Conservation (phyloP, 371 early-diverging fungal species). For the Gilbertella persicaria region DNA sequence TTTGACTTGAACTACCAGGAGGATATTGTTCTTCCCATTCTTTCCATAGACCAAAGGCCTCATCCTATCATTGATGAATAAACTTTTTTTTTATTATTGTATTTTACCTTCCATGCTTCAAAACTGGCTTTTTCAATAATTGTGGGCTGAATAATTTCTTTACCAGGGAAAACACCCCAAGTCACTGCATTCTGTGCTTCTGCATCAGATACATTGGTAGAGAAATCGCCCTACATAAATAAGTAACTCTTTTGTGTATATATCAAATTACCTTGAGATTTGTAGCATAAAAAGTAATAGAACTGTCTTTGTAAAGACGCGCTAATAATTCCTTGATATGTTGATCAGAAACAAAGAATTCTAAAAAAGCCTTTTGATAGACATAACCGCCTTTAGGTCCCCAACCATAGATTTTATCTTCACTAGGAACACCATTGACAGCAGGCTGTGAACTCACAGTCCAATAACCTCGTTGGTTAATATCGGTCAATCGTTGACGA, state of each 20-base stretch:
- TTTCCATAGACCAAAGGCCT: conserved; percentile 89
- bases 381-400: conserved; percentile 93
- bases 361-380: conserved; percentile 92
- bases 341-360: conserved; percentile 71
- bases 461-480: conserved; percentile 80
- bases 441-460: conserved; percentile 95
- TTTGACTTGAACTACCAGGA: conserved; percentile 49
- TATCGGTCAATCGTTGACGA: conserved; percentile 56
- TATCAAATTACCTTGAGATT: conserved; percentile 56
- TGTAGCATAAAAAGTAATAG: conserved; percentile 87
- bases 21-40: conserved; percentile 87
- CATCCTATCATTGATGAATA: conserved; percentile 46
- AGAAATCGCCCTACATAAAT: conserved; percentile 61
- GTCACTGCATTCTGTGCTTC: conserved; percentile 83
- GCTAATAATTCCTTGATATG: conserved; percentile 46
- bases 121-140: conserved; percentile 89
- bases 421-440: conserved; percentile 83
- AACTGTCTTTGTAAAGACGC: conserved; percentile 54
- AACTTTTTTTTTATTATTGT: background rate
- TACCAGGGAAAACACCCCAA: conserved; percentile 97
- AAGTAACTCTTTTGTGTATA: background rate
- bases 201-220: conserved; percentile 61
- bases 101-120: conserved; percentile 83
- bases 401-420: conserved; percentile 87
- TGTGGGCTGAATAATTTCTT: conserved; percentile 94